Base-by-base conservation (phyloP, 1,284 basidiomycete genomes). In the Neotropicomus parvogracilis region DNA sequence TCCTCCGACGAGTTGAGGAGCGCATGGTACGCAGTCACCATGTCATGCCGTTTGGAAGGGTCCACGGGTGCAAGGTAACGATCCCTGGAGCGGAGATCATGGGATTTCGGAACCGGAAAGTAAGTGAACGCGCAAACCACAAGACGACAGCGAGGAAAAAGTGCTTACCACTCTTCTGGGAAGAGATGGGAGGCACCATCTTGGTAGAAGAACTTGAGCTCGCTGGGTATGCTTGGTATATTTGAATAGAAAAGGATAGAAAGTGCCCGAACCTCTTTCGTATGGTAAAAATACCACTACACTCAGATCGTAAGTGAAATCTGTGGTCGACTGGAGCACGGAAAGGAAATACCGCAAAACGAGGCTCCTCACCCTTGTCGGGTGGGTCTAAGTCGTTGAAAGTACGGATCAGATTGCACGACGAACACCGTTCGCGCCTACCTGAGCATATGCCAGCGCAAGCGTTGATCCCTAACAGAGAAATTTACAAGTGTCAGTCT, bases 191-290 rank as follows among this genome's bases (percentile, higher is more conserved):
- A 86, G 16, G 85, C 70, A 9, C 88, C 89, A 1, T 88, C 78
- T 72, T 95, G 91, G 69, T 97, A 97, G 74, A 97, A 97, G 74
- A 94, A 97, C 21, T 79, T 75, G 24, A 97, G 78, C 69, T 98
- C 95, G 57, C 83, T 88, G 40, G 29, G 40, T 28, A 31, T 2
- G 9, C 4, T 45, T 44, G 47, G 34, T n/a, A 35, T 21, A 28
- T 17, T 26, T 14, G 9, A 21, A 37, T 35, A 13, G 33, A 45
- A 21, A 7, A 11, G n/a, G 24, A 33, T 27, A 16, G 7, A 27
- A 36, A 17, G 27, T 29, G 14, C 36, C 17, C 63, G 13, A 48
- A 85, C 85, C 79, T 85, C 68, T 82, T 83, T 34, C 91, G 78
- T 28, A 95, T 73, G 8, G 89, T 89, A 62, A 97, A 97, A 52